Base-by-base conservation (phyloP, 805 yeast species). In the Candida ipomoeae region DNA sequence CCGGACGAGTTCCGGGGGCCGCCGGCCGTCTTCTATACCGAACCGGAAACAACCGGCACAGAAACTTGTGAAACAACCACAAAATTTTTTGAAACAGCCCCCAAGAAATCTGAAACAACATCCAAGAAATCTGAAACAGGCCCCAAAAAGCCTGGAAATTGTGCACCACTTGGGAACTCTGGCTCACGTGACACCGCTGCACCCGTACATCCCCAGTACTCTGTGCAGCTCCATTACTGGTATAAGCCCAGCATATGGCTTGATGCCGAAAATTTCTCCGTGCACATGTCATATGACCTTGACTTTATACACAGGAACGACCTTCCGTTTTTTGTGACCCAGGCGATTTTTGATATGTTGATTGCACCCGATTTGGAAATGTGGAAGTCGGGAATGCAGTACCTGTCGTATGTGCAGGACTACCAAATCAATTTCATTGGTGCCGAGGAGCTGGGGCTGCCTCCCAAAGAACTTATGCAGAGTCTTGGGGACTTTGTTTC, bases 291-390 rank as follows among this genome's bases (percentile, higher is more conserved):
- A 49, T 79, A 79, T 57, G 63, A 77, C 11, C 51, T 73, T 40
- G 71, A 67, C 0, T 61, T 80, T 11, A 73, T 84, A 15, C 75
- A 76, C 50, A 68, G 71, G 35, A 85, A 85, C 56, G 85, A 79
- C 54, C 67, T 85, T 36, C 90, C 94, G 1, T 84, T 75, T 56
- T 78, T 74, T 51, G 70, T 83, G 2, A 75, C 86, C 0, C 85
- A 82, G 56, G 63, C 69, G 2, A 52, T 70, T 4, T 38, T 65
- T 13, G 64, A 70, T 32, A 68, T 65, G 51, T 56, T 73, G n/a
- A 42, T 71, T 15, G 48, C 46, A 6, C 56, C 72, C 2, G 75
- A 71, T 35, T 44, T 57, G 50, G 48, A 31, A 14, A 45, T 53
- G 57, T 43, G 48, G 43, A 18, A 23, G 17, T 36, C 31, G 7